phyloP scores from a whole-genome alignment of 805 yeast genomes.

The Diddensiella caesifluorescens region DNA sequence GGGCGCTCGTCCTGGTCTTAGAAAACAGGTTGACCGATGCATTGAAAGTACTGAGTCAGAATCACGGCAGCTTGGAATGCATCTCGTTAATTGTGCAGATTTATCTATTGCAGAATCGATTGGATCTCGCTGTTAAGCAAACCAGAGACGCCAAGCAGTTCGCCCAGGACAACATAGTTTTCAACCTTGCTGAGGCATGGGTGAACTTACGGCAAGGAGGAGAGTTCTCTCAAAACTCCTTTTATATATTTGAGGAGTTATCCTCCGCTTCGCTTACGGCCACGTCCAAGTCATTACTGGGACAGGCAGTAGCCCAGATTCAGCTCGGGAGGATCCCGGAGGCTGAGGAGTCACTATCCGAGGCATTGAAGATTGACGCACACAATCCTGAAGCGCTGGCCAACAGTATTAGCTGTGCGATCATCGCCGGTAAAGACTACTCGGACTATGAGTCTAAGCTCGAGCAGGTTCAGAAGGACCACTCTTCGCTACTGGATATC shows the following conservation, averaged over 20 bases:
- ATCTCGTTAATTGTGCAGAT: slow-evolving; percentile 35
- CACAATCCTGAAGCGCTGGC: slow-evolving; percentile 43
- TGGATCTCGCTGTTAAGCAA: slow-evolving; percentile 44
- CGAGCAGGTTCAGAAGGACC: slow-evolving; percentile 45
- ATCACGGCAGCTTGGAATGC: slow-evolving; percentile 38
- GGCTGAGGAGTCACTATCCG: slow-evolving; percentile 51
- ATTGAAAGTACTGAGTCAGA: slow-evolving; percentile 34
- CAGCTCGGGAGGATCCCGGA: slow-evolving; percentile 79
- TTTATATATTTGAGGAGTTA: slow-evolving; percentile 61
- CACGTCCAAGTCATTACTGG: slow-evolving; percentile 48
- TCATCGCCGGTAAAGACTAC: slow-evolving; percentile 45
- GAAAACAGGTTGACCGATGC: slow-evolving; percentile 42
- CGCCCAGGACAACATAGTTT: slow-evolving; percentile 67
- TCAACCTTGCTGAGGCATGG: slow-evolving; percentile 78
- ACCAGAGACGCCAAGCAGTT: slow-evolving; percentile 42
- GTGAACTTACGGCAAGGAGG: slow-evolving; percentile 41
- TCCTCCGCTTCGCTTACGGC: slow-evolving; percentile 50
- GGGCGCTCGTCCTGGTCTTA: slow-evolving; percentile 39
- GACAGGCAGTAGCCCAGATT: slow-evolving; percentile 68
- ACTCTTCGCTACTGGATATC: slow-evolving; percentile 53
- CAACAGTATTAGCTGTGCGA: slow-evolving; percentile 58
- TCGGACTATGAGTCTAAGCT: slow-evolving; percentile 44
- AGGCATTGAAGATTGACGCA: slow-evolving; percentile 40
- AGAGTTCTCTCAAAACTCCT: slow-evolving; percentile 37
- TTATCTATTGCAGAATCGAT: slow-evolving; percentile 37